Evolutionary conservation across 441 rosid species (phyloP).

Genomic region (Eutrema salsugineum): DNA sequence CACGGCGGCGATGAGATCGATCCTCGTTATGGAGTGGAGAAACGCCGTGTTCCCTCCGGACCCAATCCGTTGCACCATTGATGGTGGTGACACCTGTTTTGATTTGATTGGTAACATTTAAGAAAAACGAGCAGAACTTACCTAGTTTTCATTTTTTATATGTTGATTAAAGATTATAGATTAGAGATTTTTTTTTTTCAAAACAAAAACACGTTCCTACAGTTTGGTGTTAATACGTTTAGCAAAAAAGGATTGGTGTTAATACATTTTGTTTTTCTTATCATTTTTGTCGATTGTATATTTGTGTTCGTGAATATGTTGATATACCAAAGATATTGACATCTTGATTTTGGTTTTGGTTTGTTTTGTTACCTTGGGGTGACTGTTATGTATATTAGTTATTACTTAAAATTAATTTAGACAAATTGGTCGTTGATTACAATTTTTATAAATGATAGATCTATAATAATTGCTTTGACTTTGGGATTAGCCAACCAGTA

Average conservation of each 20-base stretch:
- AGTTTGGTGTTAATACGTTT: conserved; percentile 8
- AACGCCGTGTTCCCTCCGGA: conserved; percentile 88
- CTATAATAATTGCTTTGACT: conserved; percentile 30
- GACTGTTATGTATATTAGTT: conserved; percentile 7
- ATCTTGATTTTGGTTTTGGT: neutral
- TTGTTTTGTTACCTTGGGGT: neutral
- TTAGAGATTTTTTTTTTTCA: neutral
- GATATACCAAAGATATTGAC: neutral
- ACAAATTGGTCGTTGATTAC: conserved; percentile 23
- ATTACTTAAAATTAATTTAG: neutral
- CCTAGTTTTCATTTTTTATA: neutral
- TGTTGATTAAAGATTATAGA: neutral
- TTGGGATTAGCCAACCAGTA: conserved; percentile 33
- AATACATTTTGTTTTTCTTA: neutral
- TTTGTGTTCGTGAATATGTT: conserved; percentile 17
- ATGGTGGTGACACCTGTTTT: conserved; percentile 17
- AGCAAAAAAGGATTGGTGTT: no score
- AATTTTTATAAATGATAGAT: conserved; percentile 8
- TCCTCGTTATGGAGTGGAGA: conserved; percentile 77
- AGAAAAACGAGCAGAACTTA: neutral
- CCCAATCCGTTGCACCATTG: conserved; percentile 92
- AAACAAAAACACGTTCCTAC: neutral
- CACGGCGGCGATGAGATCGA: conserved; percentile 48
- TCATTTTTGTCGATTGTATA: conserved; percentile 2
- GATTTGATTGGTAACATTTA: neutral